A percentile compares a stretch with the other conserved stretches of the same genome.
These are phyloP conservation scores for Pyrenochaeta sp. DNA, from an alignment of 2,329 filamentous ascomycete species.

Conservation along the genomic window DNA sequence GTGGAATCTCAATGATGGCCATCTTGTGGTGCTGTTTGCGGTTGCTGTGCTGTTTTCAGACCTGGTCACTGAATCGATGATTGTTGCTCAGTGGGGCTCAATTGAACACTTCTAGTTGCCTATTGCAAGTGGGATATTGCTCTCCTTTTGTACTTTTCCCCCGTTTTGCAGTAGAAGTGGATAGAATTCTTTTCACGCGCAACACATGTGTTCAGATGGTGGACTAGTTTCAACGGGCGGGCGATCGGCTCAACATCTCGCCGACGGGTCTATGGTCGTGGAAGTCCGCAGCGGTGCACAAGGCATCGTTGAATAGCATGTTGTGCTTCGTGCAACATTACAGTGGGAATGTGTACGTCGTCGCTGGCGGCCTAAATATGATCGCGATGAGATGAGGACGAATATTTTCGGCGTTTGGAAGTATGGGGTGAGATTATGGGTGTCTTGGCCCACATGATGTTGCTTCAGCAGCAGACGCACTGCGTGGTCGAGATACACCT, in stretches of 20 bases:
- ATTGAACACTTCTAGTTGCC: background rate
- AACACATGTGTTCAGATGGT: conserved; percentile 1
- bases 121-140: background rate
- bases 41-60: background rate
- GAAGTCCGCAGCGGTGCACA: background rate
- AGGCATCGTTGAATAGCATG: background rate
- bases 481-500: too few relatives aligned
- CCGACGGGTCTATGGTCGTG: background rate
- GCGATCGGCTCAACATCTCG: background rate
- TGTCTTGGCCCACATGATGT: background rate
- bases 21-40: conserved; percentile 21
- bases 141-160: background rate
- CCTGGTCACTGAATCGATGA: background rate
- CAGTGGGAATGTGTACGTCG: background rate
- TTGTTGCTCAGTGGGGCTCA: background rate
- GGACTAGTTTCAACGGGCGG: conserved; percentile 37
- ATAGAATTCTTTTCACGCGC: background rate
- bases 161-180: background rate
- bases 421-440: background rate
- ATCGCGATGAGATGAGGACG: background rate
- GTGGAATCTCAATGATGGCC: conserved; percentile 35
- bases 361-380: background rate
- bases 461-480: background rate
- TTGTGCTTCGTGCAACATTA: background rate
- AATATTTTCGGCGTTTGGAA: too few relatives aligned